Percentiles rank a stretch among this genome's conserved stretches.
phyloP scores from a whole-genome alignment of 2,329 filamentous ascomycete species.

The Didymella arachidicola region DNA sequence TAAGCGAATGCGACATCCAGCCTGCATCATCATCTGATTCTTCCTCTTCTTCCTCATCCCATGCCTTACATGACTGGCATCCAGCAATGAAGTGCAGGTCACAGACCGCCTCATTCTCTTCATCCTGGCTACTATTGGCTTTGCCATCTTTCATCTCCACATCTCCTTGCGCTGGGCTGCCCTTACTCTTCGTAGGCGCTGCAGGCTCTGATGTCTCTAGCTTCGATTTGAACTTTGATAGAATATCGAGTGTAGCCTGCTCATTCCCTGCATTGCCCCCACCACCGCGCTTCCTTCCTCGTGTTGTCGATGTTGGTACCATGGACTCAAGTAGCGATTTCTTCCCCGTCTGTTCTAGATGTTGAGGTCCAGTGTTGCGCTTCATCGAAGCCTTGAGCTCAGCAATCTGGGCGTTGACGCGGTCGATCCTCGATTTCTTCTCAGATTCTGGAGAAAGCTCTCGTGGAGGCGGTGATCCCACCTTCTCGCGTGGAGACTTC shows the following conservation, averaged over 20 bases:
- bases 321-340: slow-evolving; percentile 74
- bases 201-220: slow-evolving; percentile 60
- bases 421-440: slow-evolving; percentile 63
- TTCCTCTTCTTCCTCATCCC: slow-evolving; percentile 75
- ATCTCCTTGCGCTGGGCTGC: slow-evolving; percentile 30
- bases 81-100: slow-evolving; percentile 96
- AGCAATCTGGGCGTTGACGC: slow-evolving; percentile 81
- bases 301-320: slow-evolving; percentile 74
- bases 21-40: slow-evolving; percentile 67
- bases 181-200: slow-evolving; percentile 48
- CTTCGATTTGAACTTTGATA: slow-evolving; percentile 81
- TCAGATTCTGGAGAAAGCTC: slow-evolving; percentile 52
- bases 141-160: slow-evolving; percentile 22
- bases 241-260: slow-evolving; percentile 66
- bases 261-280: slow-evolving; percentile 63
- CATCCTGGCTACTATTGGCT: slow-evolving; percentile 20
- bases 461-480: slow-evolving; percentile 39
- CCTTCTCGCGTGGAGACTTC: slow-evolving; percentile 28
- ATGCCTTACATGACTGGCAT: slow-evolving; percentile 88
- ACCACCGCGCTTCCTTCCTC: slow-evolving; percentile 73
- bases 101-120: slow-evolving; percentile 66
- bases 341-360: slow-evolving; percentile 53
- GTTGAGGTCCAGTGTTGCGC: slow-evolving; percentile 58
- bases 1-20: slow-evolving; percentile 88
- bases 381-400: slow-evolving; percentile 84